Evolutionary conservation across 2,329 filamentous ascomycete species (phyloP), one percentile per base, ranked within the genome.

Genomic region (Talaromyces sp.): DNA sequence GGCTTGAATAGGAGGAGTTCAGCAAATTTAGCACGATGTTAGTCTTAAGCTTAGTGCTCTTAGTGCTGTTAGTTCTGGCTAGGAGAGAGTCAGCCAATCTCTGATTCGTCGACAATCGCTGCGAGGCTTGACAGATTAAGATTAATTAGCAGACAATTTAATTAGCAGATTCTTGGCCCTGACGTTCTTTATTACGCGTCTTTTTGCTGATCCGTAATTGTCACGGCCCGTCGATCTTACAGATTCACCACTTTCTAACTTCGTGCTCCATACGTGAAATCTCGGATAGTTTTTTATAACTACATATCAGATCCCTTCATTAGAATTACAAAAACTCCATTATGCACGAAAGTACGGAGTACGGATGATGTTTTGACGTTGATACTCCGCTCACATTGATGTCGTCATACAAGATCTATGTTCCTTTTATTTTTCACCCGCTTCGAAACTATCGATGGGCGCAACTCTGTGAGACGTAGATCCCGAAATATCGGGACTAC

Each of bases 151-250:
- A 37, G 31, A 9, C 33, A 22, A 39, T 9, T 56, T 37, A 56
- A 54, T 19, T 35, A 54, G 16, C 50, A 54, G 50, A 54, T 35
- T 35, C 31, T 22, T 31, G 49, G 31, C 31, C 50, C 31, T 54
- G 27, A 54, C 27, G 50, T 54, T 37, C 50, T 31, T 52, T 16
- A 52, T 62, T 62, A 62, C 60, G 60, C 60, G 60, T 62, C 47
- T 24, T 35, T 39, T 27, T 50, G 57, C 19, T 49, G 59, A 61
- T 61, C 59, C 37, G 49, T 33, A 52, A 56, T 37, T 56, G 52
- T 37, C 52, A 56, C 52, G 52, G n/a, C 22, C 33, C 6, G 31
- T 8, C n/a, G 52, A 56, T 56, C 33, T 37, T 37, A 37, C 31
- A 19, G n/a, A 24, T 37, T 22, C 6, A 56, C 33, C 14, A 11